Evolutionary conservation across 441 rosid genomes (phyloP).

Genomic region (Pelargonium fulgidum): DNA sequence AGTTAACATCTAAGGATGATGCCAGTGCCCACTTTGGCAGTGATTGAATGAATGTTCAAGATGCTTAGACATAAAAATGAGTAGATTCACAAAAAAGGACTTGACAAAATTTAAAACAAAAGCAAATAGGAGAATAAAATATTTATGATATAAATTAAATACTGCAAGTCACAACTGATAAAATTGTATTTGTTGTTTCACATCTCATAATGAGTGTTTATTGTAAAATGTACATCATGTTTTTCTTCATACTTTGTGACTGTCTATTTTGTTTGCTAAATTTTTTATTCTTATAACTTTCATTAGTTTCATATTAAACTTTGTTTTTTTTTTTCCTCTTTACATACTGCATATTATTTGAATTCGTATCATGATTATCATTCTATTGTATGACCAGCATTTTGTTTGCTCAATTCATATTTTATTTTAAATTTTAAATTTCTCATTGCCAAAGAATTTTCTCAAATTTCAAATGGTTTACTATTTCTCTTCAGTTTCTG

Average conservation of each 20-base stretch:
- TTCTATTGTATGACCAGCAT: not conserved
- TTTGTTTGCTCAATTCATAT: not conserved
- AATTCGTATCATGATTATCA: not conserved
- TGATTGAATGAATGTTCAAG: not conserved
- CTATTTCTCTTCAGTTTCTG: slow-evolving; percentile 37
- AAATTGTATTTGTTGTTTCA: not conserved
- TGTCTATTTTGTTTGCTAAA: too few relatives aligned
- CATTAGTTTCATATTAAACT: too few relatives aligned
- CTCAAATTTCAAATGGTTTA: slow-evolving; percentile 10
- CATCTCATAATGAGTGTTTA: not conserved
- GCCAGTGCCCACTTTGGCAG: too few relatives aligned
- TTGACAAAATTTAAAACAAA: not conserved
- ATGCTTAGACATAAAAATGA: not conserved
- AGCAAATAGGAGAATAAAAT: not conserved
- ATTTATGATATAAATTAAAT: too few relatives aligned
- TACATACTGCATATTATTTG: not conserved
- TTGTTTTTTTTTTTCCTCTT: too few relatives aligned
- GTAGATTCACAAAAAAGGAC: not conserved
- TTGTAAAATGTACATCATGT: too few relatives aligned
- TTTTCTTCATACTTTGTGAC: too few relatives aligned
- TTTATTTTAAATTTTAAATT: not conserved
- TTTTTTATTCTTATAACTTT: too few relatives aligned
- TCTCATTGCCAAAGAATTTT: slow-evolving; percentile 5
- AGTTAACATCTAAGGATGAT: too few relatives aligned
- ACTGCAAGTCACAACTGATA: too few relatives aligned